These are phyloP conservation scores for Aegilops speltoides DNA, from an alignment of 176 grass and related monocot species.

Conservation along the genomic window DNA sequence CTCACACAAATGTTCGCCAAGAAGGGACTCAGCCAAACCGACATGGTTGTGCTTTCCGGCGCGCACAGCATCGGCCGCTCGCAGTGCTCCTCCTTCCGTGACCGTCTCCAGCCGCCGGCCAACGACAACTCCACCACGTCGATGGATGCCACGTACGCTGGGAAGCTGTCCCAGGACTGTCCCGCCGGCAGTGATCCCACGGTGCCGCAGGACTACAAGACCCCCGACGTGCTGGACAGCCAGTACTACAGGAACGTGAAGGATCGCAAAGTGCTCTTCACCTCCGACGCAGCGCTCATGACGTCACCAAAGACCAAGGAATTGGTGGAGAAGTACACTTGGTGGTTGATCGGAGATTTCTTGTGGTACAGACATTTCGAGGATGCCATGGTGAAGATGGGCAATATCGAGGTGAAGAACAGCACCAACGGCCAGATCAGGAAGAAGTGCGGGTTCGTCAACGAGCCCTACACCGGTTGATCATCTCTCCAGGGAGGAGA, in stretches of 20 bases:
- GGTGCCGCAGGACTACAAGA: conserved; percentile 3
- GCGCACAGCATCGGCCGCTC: conserved; percentile 36
- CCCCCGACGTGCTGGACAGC: conserved; percentile 11
- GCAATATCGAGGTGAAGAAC: not conserved
- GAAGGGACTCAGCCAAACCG: conserved; percentile 18
- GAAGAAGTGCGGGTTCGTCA: not conserved
- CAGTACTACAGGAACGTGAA: conserved; percentile 45
- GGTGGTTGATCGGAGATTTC: too few relatives aligned
- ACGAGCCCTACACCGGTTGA: not conserved
- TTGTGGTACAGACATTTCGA: not conserved
- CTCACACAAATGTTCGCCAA: conserved; percentile 26
- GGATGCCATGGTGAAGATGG: not conserved
- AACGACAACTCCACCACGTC: not conserved
- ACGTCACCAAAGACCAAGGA: not conserved
- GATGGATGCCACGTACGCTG: not conserved
- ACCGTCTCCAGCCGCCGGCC: conserved; percentile 1
- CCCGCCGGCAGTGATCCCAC: not conserved
- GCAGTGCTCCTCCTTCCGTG: conserved; percentile 34
- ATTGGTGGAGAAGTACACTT: not conserved
- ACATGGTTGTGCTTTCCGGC: conserved; percentile 46
- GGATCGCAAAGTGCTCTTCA: conserved; percentile 4
- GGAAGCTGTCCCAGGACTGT: not conserved
- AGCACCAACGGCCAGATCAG: conserved; percentile 26
- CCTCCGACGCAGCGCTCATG: conserved; percentile 6
- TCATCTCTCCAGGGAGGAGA: not conserved